Percentiles rank a stretch among this genome's conserved stretches.
Evolutionary conservation across 352 stramenopile genomes (phyloP).

Genomic region (Pythium rishiriense): DNA sequence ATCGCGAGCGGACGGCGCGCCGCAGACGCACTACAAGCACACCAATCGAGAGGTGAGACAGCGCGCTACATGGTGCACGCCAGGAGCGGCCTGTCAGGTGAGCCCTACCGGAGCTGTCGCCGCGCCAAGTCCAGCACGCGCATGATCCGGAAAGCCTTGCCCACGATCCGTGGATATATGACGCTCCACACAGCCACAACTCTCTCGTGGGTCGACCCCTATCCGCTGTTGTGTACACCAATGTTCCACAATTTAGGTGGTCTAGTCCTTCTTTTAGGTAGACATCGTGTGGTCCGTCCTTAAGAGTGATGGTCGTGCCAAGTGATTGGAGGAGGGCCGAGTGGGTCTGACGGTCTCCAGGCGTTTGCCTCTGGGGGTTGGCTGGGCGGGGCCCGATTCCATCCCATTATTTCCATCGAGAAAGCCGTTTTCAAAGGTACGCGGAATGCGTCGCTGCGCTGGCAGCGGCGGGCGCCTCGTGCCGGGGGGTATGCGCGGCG

Average conservation of each 20-base stretch:
- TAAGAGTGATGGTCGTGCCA: slow-evolving; percentile 47
- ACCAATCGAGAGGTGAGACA: slow-evolving; percentile 5
- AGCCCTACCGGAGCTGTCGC: slow-evolving; percentile 20
- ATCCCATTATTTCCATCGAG: slow-evolving; percentile 89
- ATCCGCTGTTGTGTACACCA: background rate
- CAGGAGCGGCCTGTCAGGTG: too few relatives aligned
- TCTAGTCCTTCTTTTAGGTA: background rate
- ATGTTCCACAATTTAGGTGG: background rate
- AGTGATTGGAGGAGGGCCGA: slow-evolving; percentile 80
- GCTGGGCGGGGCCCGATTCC: slow-evolving; percentile 27
- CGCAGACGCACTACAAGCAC: background rate
- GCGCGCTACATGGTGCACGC: background rate
- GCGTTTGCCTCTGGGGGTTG: slow-evolving; percentile 14
- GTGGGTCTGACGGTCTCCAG: slow-evolving; percentile 21
- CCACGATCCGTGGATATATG: too few relatives aligned
- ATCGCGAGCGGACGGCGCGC: slow-evolving; percentile 8
- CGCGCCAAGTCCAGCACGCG: slow-evolving; percentile 9
- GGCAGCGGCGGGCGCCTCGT: slow-evolving; percentile 2
- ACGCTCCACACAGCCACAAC: too few relatives aligned
- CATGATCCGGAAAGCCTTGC: background rate
- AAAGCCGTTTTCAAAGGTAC: slow-evolving; percentile 47
- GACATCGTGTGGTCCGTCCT: background rate
- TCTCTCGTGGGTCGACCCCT: background rate
- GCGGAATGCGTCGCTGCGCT: slow-evolving; percentile 5
- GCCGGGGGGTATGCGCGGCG: background rate